Percentiles rank a stretch among this genome's conserved stretches.
Evolutionary conservation across 345 rosid species (phyloP).

Genomic region (Pelargonium nanum): DNA sequence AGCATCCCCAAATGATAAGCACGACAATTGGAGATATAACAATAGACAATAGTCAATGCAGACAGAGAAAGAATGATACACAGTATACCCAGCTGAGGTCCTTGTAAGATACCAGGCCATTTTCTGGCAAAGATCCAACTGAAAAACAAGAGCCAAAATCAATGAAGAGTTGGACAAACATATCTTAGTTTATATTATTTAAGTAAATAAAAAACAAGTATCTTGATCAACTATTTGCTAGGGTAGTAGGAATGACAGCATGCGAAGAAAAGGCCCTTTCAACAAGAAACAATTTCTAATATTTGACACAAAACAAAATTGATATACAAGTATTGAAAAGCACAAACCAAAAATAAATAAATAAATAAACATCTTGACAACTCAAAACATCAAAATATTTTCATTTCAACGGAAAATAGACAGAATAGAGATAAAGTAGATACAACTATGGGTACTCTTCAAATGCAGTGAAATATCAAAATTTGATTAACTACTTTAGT

Average conservation of each 20-base stretch:
- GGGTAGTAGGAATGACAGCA: not conserved
- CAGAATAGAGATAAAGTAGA: too few species aligned
- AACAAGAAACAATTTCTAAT: not conserved
- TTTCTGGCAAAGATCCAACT: slow-evolving; percentile 98
- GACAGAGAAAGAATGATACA: slow-evolving; percentile 60
- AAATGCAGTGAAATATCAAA: too few species aligned
- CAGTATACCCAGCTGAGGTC: slow-evolving; percentile 66
- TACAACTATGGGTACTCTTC: too few species aligned
- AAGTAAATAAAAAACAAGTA: not conserved
- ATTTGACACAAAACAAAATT: too few species aligned
- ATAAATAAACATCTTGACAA: too few species aligned
- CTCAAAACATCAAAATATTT: too few species aligned
- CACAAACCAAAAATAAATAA: too few species aligned
- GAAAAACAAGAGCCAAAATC: slow-evolving; percentile 20
- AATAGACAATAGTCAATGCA: slow-evolving; percentile 73
- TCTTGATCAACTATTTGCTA: not conserved
- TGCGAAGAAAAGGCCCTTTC: not conserved
- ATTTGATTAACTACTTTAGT: too few species aligned
- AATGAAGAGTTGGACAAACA: not conserved
- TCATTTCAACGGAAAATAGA: too few species aligned
- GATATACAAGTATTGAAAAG: too few species aligned
- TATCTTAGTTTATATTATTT: not conserved
- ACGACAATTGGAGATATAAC: slow-evolving; percentile 76
- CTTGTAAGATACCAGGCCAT: slow-evolving; percentile 85
- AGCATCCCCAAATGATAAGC: slow-evolving; percentile 82